Evolutionary conservation across 192 early-diverging fungal genomes (phyloP).

Genomic region (Coemansia sp.): DNA sequence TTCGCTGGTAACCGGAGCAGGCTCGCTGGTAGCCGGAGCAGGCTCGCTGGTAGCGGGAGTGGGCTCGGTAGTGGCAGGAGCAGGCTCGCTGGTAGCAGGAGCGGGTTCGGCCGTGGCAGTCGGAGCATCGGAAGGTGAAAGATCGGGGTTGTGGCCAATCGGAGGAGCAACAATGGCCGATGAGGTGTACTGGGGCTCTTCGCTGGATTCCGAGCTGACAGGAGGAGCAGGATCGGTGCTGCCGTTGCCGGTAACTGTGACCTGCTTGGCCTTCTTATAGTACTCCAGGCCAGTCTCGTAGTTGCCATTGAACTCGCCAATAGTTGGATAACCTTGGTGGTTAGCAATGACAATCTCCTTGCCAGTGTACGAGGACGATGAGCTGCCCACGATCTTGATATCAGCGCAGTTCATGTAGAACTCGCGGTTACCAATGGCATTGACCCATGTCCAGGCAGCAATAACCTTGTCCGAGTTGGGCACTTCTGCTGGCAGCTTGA

Average conservation of each 20-base stretch:
- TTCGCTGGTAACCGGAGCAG: too few species aligned
- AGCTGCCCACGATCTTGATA: constrained; percentile 24
- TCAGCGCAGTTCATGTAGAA: constrained; percentile 46
- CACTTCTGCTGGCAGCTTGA: constrained; percentile 55
- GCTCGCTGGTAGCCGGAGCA: too few species aligned
- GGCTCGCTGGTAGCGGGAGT: too few species aligned
- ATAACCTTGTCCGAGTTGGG: constrained; percentile 56
- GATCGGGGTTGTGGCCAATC: too few species aligned
- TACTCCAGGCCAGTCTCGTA: constrained; percentile 34
- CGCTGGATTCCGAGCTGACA: too few species aligned
- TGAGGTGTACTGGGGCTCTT: too few species aligned
- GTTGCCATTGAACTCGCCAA: constrained; percentile 53
- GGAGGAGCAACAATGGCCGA: too few species aligned
- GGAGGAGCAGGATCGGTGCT: neutral
- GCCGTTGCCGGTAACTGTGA: constrained; percentile 34
- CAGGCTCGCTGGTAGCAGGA: too few species aligned
- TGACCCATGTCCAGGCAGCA: constrained; percentile 66
- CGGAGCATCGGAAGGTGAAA: too few species aligned
- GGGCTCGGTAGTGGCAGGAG: too few species aligned
- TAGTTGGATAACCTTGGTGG: constrained; percentile 44
- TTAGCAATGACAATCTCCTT: constrained; percentile 40
- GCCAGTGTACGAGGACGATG: constrained; percentile 36
- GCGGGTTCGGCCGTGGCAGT: too few species aligned
- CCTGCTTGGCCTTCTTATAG: constrained; percentile 26
- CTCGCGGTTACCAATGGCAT: constrained; percentile 60